Base-by-base conservation (phyloP, 129 eudicot species). In the Flaveria sonorensis region DNA sequence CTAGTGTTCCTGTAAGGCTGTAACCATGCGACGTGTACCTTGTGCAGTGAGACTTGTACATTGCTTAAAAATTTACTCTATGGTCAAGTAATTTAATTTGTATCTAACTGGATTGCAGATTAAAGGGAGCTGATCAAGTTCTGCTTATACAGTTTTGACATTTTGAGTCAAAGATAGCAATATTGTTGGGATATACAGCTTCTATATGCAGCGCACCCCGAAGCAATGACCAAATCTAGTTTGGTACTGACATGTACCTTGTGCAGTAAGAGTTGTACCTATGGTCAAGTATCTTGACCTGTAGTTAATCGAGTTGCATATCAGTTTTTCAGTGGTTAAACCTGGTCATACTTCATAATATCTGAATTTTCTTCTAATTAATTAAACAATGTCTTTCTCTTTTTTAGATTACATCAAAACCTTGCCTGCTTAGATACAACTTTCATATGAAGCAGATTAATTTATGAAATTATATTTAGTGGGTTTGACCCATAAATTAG, bases 21-120 rank as follows among this genome's bases (percentile, higher is more conserved):
- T 55, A 55, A 55, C 18, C 11, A 57, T 57, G 64, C 36, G 68
- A 62, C 43, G 2, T 30, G 46, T 15, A 63, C 69, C 69, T 63
- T 63, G 46, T 16, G 46, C 69, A 14, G 11, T 28, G 46, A 32
- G 69, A 63, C 69, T 63, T 63, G 43, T 63, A 63, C 46, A 30
- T 28, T 30, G 46, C 21, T 14, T 63, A 30, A 14, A 14, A n/a
- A 30, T 28, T 4, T 30, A 10, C 69, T 0, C 21, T 14, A 16
- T 14, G 72, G 6, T 79, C 46, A 61, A 61, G 20, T 21, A 32
- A 36, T 24, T 61, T 60, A 48, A 47, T n/a, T 43, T 72, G 63
- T 20, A 15, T 80, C 24, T 50, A 64, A 40, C 15, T 52, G 80
- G 75, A 43, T 19, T 80, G 79, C 84, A 81, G 84, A 21, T 28